phyloP scores from a whole-genome alignment of 2,329 filamentous ascomycete genomes.

The Neonectria hederae region DNA sequence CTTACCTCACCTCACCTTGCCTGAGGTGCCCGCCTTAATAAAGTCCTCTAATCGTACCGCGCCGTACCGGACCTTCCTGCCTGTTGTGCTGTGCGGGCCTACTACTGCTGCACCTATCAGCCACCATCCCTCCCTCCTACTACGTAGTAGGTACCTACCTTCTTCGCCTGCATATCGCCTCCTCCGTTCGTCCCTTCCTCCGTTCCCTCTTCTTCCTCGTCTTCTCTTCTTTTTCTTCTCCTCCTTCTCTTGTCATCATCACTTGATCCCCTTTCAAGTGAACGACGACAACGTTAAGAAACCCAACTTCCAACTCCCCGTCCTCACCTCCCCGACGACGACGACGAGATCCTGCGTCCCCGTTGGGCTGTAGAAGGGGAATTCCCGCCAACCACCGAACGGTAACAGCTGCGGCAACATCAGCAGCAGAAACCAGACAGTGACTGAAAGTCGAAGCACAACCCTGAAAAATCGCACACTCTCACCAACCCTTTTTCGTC shows the following conservation, averaged over 20 bases:
- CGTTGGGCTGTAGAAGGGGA: conserved; percentile 17
- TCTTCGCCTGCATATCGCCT: conserved; percentile 30
- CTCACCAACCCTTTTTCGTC: conserved; percentile 1
- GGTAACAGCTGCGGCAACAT: conserved; percentile 6
- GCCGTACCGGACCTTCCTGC: conserved; percentile 11
- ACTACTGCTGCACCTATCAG: conserved; percentile 26
- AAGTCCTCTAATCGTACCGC: conserved; percentile 11
- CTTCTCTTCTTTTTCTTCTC: background rate
- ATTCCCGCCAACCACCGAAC: conserved; percentile 14
- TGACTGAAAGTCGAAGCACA: conserved; percentile 11
- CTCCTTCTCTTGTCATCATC: conserved; percentile 30
- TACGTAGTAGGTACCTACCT: conserved; percentile 27
- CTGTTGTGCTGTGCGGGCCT: conserved; percentile 23
- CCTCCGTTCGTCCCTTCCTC: conserved; percentile 8
- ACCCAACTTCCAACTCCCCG: conserved; percentile 10
- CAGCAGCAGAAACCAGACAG: conserved; percentile 2
- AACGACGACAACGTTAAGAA: conserved; percentile 27
- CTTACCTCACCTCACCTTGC: background rate
- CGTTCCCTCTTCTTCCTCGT: conserved; percentile 7
- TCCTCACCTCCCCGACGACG: conserved; percentile 16
- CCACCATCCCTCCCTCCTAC: conserved; percentile 18
- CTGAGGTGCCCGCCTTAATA: background rate
- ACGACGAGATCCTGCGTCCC: conserved; percentile 16
- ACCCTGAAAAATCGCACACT: background rate
- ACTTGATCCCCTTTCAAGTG: conserved; percentile 32